Percentiles rank a stretch among this genome's conserved stretches.
phyloP scores from a whole-genome alignment of 139 green algal genomes.

The Tetradesmus obliquus region DNA sequence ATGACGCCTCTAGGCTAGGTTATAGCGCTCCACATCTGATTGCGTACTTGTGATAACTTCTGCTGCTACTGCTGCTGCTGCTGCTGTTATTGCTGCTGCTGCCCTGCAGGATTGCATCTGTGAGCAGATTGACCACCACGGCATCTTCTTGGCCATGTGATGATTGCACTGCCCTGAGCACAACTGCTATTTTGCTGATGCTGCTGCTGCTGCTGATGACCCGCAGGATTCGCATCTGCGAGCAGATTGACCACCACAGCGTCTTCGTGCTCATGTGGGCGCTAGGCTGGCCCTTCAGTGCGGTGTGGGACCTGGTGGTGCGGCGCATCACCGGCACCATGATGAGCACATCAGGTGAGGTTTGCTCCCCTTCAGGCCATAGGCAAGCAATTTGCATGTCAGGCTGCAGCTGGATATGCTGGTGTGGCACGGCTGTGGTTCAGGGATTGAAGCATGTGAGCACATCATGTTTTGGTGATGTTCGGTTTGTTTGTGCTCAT shows the following conservation, averaged over 20 bases:
- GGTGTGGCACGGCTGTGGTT: neutral
- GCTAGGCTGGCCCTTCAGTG: constrained; percentile 23
- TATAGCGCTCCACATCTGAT: too few species aligned
- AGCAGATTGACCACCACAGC: constrained; percentile 46
- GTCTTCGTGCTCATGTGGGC: constrained; percentile 27
- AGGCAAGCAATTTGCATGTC: neutral
- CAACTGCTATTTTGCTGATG: neutral
- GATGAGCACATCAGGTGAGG: neutral
- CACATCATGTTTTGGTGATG: neutral
- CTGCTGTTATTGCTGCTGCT: neutral
- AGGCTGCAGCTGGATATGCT: neutral
- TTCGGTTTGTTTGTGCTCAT: neutral
- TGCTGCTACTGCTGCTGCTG: neutral
- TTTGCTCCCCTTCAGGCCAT: neutral
- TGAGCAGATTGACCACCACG: constrained; percentile 39
- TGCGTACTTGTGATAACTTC: too few species aligned
- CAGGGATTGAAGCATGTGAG: neutral
- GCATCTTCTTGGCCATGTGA: neutral
- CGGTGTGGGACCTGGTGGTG: neutral
- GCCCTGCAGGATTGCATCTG: neutral
- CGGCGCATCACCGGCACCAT: neutral
- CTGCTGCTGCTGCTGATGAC: neutral
- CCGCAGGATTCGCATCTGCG: constrained; percentile 24
- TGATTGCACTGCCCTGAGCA: neutral
- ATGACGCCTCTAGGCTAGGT: too few species aligned